Conservation (phyloP, 1,284 basidiomycete genomes). For the Papiliotrema fonsecae region DNA sequence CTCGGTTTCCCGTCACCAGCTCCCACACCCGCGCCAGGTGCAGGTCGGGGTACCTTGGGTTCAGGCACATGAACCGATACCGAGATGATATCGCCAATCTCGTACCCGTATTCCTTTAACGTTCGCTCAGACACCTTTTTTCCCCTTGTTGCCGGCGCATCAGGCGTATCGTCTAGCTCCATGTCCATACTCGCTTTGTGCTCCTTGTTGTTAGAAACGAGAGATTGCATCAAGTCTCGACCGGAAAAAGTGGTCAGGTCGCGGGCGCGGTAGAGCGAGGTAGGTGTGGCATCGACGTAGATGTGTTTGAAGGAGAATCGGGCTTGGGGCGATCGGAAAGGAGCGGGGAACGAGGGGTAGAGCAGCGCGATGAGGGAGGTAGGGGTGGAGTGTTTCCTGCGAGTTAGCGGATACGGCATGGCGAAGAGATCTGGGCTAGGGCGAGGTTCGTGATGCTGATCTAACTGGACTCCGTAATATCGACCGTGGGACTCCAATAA, state of each 20-base stretch:
- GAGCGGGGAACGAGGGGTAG: slow-evolving; percentile 35
- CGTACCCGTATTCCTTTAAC: slow-evolving; percentile 38
- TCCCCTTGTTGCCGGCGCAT: neutral
- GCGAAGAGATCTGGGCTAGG: too few relatives aligned
- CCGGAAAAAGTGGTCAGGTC: slow-evolving; percentile 37
- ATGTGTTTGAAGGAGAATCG: slow-evolving; percentile 40
- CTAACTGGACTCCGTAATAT: neutral
- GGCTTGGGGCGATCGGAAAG: slow-evolving; percentile 35
- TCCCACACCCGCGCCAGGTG: neutral
- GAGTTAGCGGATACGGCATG: neutral
- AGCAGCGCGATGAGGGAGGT: slow-evolving; percentile 36
- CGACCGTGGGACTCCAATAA: neutral
- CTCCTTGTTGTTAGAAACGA: neutral
- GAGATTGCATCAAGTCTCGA: slow-evolving; percentile 25
- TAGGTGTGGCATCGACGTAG: slow-evolving; percentile 41
- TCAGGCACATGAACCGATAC: slow-evolving; percentile 34
- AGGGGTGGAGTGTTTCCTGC: slow-evolving; percentile 39
- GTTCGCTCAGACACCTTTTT: slow-evolving; percentile 34
- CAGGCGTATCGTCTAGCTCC: slow-evolving; percentile 15
- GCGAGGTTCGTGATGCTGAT: neutral
- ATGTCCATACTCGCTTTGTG: slow-evolving; percentile 13
- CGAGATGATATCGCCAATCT: slow-evolving; percentile 39
- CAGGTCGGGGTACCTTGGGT: slow-evolving; percentile 15
- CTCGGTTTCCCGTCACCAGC: slow-evolving; percentile 3
- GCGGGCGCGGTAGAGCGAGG: slow-evolving; percentile 32